Evolutionary conservation across 1,284 basidiomycete genomes (phyloP).

Genomic region (Apiotrichum mycotoxinovorans): DNA sequence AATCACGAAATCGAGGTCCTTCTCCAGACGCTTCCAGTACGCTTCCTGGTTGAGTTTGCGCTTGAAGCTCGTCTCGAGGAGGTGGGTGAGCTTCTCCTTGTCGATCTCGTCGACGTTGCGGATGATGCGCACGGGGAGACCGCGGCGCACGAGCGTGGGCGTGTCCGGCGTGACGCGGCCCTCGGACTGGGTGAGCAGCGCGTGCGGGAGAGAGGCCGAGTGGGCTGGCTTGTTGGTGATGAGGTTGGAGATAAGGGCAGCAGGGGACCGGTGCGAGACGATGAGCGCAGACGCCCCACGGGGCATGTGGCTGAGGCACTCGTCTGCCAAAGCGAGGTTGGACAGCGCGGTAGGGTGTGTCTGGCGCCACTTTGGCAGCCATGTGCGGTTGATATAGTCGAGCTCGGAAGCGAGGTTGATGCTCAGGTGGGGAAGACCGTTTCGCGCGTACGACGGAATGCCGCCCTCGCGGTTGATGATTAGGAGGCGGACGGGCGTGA

Average conservation of each 20-base stretch:
- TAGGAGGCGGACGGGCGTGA: slow-evolving; percentile 90
- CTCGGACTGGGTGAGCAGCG: slow-evolving; percentile 73
- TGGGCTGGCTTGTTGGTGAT: slow-evolving; percentile 98
- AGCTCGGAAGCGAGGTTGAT: slow-evolving; percentile 92
- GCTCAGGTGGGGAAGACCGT: slow-evolving; percentile 89
- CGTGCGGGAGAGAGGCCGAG: slow-evolving; percentile 89
- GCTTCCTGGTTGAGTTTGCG: slow-evolving; percentile 66
- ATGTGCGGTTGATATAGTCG: slow-evolving; percentile 80
- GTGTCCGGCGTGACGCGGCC: slow-evolving; percentile 81
- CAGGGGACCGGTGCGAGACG: slow-evolving; percentile 94
- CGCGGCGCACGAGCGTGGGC: slow-evolving; percentile 86
- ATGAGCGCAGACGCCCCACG: slow-evolving; percentile 87
- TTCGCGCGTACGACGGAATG: slow-evolving; percentile 93
- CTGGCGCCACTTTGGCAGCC: slow-evolving; percentile 69
- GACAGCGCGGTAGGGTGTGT: slow-evolving; percentile 81
- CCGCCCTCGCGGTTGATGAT: slow-evolving; percentile 97
- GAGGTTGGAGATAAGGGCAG: slow-evolving; percentile 90
- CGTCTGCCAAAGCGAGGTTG: slow-evolving; percentile 81
- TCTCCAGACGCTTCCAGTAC: slow-evolving; percentile 75
- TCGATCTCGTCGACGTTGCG: slow-evolving; percentile 64
- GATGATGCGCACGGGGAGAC: slow-evolving; percentile 79
- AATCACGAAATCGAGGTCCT: slow-evolving; percentile 84
- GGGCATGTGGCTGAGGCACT: slow-evolving; percentile 90
- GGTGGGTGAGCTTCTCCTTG: slow-evolving; percentile 65
- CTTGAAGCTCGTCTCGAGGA: slow-evolving; percentile 85